A percentile compares a stretch with the other conserved stretches of the same genome.
Evolutionary conservation across 2,329 filamentous ascomycete species (phyloP).

Genomic region (Eutypa lata): DNA sequence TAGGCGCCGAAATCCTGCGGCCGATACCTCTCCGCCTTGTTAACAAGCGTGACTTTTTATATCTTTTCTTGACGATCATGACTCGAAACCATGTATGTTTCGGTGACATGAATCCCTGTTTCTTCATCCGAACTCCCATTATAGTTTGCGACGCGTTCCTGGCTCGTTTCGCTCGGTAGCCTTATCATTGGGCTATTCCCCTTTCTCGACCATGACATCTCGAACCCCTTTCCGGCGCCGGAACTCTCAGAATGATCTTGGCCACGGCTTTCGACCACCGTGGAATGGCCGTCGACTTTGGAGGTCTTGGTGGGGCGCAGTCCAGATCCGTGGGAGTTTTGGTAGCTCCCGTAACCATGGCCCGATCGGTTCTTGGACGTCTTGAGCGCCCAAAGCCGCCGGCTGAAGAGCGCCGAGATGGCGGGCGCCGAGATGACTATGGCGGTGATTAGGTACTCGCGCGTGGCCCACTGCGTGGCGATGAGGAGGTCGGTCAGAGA

Average conservation of each 20-base stretch:
- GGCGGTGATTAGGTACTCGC: conserved; percentile 8
- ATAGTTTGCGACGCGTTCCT: conserved; percentile 5
- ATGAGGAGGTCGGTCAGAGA: conserved; percentile 8
- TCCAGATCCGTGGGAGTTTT: conserved; percentile 1
- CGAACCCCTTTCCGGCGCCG: conserved; percentile 3
- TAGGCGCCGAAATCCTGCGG: no score
- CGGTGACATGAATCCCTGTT: conserved; percentile 5
- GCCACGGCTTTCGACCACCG: conserved; percentile 3
- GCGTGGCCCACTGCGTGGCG: conserved; percentile 9
- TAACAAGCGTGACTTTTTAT: no score
- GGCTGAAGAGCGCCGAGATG: conserved; percentile 7
- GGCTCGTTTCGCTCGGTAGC: conserved; percentile 6
- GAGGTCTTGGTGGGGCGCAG: conserved; percentile 4
- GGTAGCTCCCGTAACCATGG: background rate
- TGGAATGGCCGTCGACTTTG: conserved; percentile 4
- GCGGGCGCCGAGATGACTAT: conserved; percentile 10
- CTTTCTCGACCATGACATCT: conserved; percentile 6
- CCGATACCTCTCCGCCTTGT: no score
- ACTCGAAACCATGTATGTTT: conserved; percentile 4
- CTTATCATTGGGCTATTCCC: conserved; percentile 2
- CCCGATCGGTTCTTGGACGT: conserved; percentile 1
- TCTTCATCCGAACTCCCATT: conserved; percentile 2
- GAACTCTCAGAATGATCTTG: background rate
- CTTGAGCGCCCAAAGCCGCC: conserved; percentile 7
- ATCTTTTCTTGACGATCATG: no score